Evolutionary conservation across 2,329 filamentous ascomycete species (phyloP), one percentile per base, ranked within the genome.

Genomic region (Sclerotinia trifoliorum): DNA sequence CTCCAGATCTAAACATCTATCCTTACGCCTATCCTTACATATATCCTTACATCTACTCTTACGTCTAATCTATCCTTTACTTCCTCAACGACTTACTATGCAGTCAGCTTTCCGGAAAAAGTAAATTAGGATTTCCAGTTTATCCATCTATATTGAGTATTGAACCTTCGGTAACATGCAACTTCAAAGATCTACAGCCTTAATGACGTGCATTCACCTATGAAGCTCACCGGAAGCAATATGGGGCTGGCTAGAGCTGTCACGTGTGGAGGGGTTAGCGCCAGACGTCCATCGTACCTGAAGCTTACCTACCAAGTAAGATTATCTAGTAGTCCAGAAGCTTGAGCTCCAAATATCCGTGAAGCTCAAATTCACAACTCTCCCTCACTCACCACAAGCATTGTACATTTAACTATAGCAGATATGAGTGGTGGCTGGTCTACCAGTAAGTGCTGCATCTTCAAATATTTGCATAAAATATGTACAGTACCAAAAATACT

Each of bases 391-490:
- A 39, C 32, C 8, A 52, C 46, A 42, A 49, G 17, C n/a, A 62
- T 61, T 51, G 48, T 46, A 65, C 63, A 29, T 61, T 55, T 58
- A 26, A 39, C 24, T 26, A n/a, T 8, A 51, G 60, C 17, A 68
- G 81, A 75, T 54, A 90, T 89, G 87, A 91, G 90, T 81, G 91
- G 89, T 75, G 94, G 94, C 72, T 98, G 94, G 94, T 97, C 96
- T 80, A 98, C 94, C 51, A 97, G 87, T 88, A 78, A 78, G 85
- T 79, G 66, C 61, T 68, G 21, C 29, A 65, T 44, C 65, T 57
- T 15, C 19, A 71, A 60, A 68, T 29, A 8, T 55, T 66, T 26
- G 15, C 32, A 17, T n/a, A 21, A 21, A 64, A 61, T 73, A n/a
- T n/a, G 60, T 57, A 42, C 57, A 70, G 73, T 69, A 74, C n/a